Base-by-base conservation (phyloP, 1,139 yeast species). In the Hemisphaericaspora xylanilytica region DNA sequence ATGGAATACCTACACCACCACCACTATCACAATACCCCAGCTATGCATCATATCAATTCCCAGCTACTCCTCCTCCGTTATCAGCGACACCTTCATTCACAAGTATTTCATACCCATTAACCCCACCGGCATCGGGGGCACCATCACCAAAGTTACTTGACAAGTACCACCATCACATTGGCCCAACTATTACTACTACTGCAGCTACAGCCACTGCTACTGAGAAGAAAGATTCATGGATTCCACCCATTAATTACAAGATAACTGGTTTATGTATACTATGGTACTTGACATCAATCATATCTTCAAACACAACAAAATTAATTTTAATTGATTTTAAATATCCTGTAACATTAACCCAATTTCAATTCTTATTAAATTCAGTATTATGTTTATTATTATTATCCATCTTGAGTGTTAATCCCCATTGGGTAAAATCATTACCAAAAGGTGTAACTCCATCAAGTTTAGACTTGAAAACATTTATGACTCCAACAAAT, bases 221-320 rank as follows among this genome's bases (percentile, higher is more conserved):
- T 30, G 35, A 12, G 20, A 10, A 22, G 22, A 26, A n/a, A 20
- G 11, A 28, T 21, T 29, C 32, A 14, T 41, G 42, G 36, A 17
- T 48, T 31, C 69, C 70, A 2, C 63, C 68, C 2, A 45, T 63
- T 29, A 57, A 67, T 44, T 27, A 56, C 42, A 58, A 58, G 38
- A 56, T 68, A 20, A 50, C 59, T 12, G 39, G 62, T 29, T 48
- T 85, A 28, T 90, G 97, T 58, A 53, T 74, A 7, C 54, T 75
- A 26, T 90, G 97, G 97, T 90, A 90, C 61, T 55, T 78, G 25
- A 69, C 83, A n/a, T 83, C 94, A 28, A 89, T 94, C 11, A 61
- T 89, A 13, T 85, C 96, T 5, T 84, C 83, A 51, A 87, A 88
- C 51, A 71, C 92, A 33, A 81, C 94, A 40, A 90, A 90, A 58